These are phyloP conservation scores for Jasminum sambac DNA, from an alignment of 257 asterid genomes.

Conservation along the genomic window DNA sequence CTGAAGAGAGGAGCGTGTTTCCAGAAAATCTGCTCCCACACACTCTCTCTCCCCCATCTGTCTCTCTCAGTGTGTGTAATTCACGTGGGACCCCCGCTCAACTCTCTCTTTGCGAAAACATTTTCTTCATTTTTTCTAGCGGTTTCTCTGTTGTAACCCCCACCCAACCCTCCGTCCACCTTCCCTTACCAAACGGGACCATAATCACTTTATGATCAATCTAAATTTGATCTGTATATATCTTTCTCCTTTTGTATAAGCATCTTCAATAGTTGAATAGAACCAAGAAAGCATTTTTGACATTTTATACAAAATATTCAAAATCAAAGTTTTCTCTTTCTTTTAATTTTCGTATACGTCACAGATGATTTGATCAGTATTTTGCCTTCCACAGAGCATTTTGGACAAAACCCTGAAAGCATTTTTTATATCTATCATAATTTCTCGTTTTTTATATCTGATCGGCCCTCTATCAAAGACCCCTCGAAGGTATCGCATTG, in stretches of 20 bases:
- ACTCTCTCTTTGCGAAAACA: constrained; percentile 14
- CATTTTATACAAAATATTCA: constrained; percentile 15
- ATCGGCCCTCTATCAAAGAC: constrained; percentile 25
- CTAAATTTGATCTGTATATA: constrained; percentile 24
- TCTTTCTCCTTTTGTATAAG: constrained; percentile 22
- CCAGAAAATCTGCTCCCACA: constrained; percentile 39
- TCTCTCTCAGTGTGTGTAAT: constrained; percentile 33
- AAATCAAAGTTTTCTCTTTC: constrained; percentile 23
- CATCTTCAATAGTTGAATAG: constrained; percentile 18
- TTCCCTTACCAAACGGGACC: constrained; percentile 39
- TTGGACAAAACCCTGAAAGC: constrained; percentile 10
- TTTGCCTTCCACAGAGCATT: constrained; percentile 25
- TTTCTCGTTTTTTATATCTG: constrained; percentile 17
- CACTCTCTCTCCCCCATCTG: constrained; percentile 11
- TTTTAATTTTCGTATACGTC: neutral
- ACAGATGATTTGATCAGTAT: constrained; percentile 26
- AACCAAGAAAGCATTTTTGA: constrained; percentile 7
- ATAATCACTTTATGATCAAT: constrained; percentile 27
- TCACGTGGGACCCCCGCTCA: constrained; percentile 42
- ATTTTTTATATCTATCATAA: constrained; percentile 20
- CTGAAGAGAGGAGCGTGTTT: constrained; percentile 52
- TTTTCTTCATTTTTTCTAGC: constrained; percentile 36
- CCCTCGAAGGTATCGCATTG: constrained; percentile 32
- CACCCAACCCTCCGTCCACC: constrained; percentile 43
- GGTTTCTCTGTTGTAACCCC: constrained; percentile 50